These are phyloP conservation scores for Lycium ferocissimum DNA, from an alignment of 257 asterid genomes.

Conservation along the genomic window DNA sequence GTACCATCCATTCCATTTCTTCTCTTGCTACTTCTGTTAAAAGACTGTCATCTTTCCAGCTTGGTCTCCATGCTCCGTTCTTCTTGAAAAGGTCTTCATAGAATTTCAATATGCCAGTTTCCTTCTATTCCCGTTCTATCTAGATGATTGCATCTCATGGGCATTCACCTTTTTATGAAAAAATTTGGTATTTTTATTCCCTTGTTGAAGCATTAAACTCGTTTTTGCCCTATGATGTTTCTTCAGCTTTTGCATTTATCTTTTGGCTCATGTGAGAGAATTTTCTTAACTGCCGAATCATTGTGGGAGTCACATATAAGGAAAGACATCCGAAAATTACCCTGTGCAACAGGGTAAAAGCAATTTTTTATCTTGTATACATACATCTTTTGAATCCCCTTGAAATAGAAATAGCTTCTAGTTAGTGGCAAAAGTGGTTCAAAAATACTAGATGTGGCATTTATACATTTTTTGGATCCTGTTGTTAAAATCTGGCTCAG, in stretches of 20 bases:
- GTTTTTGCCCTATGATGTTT: neutral
- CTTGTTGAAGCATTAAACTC: neutral
- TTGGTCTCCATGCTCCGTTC: neutral
- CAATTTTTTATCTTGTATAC: no score
- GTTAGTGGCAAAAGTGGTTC: no score
- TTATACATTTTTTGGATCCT: no score
- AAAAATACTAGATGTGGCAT: no score
- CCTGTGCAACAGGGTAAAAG: no score
- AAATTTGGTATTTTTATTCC: neutral
- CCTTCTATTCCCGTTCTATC: neutral
- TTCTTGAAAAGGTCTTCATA: neutral
- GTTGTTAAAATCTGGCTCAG: no score
- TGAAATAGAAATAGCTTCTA: no score
- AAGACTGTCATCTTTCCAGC: neutral
- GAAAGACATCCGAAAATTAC: no score
- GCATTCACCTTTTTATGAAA: neutral
- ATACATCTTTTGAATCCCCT: no score
- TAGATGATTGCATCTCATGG: constrained; percentile 10
- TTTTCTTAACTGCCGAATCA: neutral
- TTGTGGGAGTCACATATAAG: no score
- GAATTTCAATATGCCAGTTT: neutral
- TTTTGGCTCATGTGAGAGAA: neutral
- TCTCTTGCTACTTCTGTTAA: neutral
- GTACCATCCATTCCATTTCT: neutral
- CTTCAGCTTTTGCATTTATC: neutral